These are phyloP conservation scores for Schizochytrium sp. DNA, from an alignment of 108 stramenopile species.

Conservation along the genomic window DNA sequence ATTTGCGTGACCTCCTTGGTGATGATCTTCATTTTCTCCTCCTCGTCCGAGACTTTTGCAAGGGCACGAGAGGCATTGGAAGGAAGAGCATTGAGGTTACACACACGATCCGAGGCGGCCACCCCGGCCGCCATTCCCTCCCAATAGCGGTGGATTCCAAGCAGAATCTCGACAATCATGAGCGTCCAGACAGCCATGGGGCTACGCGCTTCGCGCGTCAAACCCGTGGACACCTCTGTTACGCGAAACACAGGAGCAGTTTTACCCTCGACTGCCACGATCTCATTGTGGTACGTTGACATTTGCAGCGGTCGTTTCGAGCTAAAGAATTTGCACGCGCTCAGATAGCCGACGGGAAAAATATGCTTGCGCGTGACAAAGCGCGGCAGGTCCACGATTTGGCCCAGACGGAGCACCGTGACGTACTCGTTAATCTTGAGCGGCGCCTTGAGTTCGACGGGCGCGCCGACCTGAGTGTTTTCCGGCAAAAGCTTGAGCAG, in stretches of 20 bases:
- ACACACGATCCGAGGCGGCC: background rate
- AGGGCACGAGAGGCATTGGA: background rate
- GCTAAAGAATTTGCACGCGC: background rate
- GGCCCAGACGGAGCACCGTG: background rate
- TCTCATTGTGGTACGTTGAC: background rate
- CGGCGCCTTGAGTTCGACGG: background rate
- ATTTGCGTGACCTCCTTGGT: background rate
- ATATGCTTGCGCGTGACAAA: background rate
- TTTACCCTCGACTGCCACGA: background rate
- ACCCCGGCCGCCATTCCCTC: background rate
- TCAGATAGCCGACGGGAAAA: background rate
- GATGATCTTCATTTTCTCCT: background rate
- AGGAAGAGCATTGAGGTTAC: background rate
- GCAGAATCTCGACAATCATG: constrained; percentile 7
- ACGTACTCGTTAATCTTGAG: background rate
- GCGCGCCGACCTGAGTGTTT: background rate
- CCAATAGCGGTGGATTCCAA: background rate
- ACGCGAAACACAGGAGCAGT: background rate
- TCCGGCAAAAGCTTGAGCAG: background rate
- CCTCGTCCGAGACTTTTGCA: background rate
- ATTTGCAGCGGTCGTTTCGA: background rate
- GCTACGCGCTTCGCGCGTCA: background rate
- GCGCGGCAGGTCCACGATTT: background rate
- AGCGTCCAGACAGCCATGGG: background rate
- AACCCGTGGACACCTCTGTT: background rate